Percentiles rank a stretch among this genome's conserved stretches.
These are phyloP conservation scores for Brachypodium distachyon DNA, from an alignment of 202 grass and related monocot genomes.

Conservation along the genomic window DNA sequence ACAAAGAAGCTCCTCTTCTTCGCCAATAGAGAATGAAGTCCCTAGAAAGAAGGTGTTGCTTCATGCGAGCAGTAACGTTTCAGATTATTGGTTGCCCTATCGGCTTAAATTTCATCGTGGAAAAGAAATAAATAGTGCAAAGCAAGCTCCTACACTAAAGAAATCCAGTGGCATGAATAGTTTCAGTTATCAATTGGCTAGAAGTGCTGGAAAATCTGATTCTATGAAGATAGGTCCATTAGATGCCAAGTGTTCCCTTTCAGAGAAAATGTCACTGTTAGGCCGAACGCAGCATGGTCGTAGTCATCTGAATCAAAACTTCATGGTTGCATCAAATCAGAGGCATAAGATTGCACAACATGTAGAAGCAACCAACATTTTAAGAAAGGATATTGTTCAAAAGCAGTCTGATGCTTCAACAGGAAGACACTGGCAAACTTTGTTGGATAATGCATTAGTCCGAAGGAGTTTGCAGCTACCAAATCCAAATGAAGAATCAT, in stretches of 20 bases:
- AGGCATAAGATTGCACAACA: not conserved
- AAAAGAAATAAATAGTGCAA: not conserved
- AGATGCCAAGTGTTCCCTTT: constrained; percentile 12
- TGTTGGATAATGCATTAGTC: constrained; percentile 38
- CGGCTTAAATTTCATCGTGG: not conserved
- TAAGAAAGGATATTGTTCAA: not conserved
- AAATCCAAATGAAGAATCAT: not conserved
- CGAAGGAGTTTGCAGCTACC: not conserved
- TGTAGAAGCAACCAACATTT: not conserved
- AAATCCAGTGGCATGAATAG: not conserved
- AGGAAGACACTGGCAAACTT: not conserved
- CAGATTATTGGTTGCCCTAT: not conserved
- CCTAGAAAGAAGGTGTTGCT: not conserved
- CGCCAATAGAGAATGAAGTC: not conserved
- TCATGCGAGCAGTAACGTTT: not conserved
- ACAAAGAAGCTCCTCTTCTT: not conserved
- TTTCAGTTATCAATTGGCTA: constrained; percentile 25
- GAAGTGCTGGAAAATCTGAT: constrained; percentile 7
- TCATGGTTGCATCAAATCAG: not conserved
- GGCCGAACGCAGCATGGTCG: not conserved
- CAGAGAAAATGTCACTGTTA: constrained; percentile 29
- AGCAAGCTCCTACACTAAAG: not conserved
- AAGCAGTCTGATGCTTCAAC: constrained; percentile 3
- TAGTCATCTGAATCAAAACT: not conserved
- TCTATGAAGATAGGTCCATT: not conserved